Evolutionary conservation across 768 basidiomycete species (phyloP).

Genomic region (Mycena galericulata): DNA sequence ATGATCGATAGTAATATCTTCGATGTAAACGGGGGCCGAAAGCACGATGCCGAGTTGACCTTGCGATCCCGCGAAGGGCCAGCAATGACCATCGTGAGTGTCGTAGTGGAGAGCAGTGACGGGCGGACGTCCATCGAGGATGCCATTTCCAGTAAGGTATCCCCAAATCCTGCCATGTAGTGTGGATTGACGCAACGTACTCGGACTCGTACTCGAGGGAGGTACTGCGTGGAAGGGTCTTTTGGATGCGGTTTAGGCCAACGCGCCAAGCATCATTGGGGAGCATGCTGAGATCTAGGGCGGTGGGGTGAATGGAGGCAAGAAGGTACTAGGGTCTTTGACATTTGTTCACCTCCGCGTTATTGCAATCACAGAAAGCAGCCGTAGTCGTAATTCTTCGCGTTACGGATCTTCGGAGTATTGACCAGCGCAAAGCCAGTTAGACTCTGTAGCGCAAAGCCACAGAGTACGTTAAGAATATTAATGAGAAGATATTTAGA

Average conservation of each 20-base stretch:
- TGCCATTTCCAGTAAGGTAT: slow-evolving; percentile 69
- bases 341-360: background rate
- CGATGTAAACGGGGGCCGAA: slow-evolving; percentile 76
- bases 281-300: background rate
- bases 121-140: slow-evolving; percentile 81
- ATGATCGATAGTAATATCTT: slow-evolving; percentile 91
- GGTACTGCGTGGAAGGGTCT: slow-evolving; percentile 72
- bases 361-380: background rate
- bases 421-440: too few relatives aligned
- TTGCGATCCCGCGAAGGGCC: slow-evolving; percentile 84
- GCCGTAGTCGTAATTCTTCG: too few relatives aligned
- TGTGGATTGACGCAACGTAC: slow-evolving; percentile 67
- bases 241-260: slow-evolving; percentile 56
- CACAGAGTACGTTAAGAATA: too few relatives aligned
- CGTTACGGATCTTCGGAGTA: too few relatives aligned
- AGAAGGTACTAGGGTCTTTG: background rate
- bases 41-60: slow-evolving; percentile 90
- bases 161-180: slow-evolving; percentile 61
- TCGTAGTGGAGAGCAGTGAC: slow-evolving; percentile 90
- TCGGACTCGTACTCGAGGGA: slow-evolving; percentile 84
- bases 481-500: too few relatives aligned
- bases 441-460: too few relatives aligned
- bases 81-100: slow-evolving; percentile 83
- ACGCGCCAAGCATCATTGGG: slow-evolving; percentile 78
- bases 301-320: background rate